Percentiles rank a stretch among this genome's conserved stretches.
phyloP scores from a whole-genome alignment of 495 filamentous ascomycete genomes.

The Cercophora sp. region DNA sequence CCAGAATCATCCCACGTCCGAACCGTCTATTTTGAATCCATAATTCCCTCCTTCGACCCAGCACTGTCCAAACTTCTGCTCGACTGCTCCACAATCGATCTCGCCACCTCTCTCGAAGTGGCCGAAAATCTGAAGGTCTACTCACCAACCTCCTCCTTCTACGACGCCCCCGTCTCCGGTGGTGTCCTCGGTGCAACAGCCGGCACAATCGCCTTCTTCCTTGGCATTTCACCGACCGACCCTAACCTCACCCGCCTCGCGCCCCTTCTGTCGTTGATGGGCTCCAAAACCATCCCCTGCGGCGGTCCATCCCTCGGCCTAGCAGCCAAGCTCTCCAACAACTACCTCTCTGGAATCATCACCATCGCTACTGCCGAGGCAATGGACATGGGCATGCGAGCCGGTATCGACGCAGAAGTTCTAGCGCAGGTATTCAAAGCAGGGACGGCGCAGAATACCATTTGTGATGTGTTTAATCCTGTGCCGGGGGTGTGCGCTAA shows the following conservation, averaged over 20 bases:
- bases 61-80: slow-evolving; percentile 28
- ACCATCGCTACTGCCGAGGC: slow-evolving; percentile 51
- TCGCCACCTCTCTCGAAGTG: slow-evolving; percentile 22
- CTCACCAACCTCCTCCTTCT: slow-evolving; percentile 23
- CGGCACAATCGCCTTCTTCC: slow-evolving; percentile 43
- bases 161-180: slow-evolving; percentile 28
- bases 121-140: slow-evolving; percentile 20
- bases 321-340: slow-evolving; percentile 53
- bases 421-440: slow-evolving; percentile 46
- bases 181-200: slow-evolving; percentile 41
- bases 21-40: slow-evolving; percentile 32
- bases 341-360: slow-evolving; percentile 52
- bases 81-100: slow-evolving; percentile 42
- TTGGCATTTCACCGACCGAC: slow-evolving; percentile 18
- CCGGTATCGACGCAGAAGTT: slow-evolving; percentile 46
- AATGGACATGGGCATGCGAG: slow-evolving; percentile 52
- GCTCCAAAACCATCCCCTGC: slow-evolving; percentile 47
- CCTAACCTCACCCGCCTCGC: slow-evolving; percentile 12
- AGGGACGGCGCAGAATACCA: slow-evolving; percentile 48
- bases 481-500: slow-evolving; percentile 48
- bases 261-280: slow-evolving; percentile 42
- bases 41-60: slow-evolving; percentile 15
- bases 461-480: slow-evolving; percentile 48
- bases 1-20: slow-evolving; percentile 36
- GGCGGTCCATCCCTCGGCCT: slow-evolving; percentile 48